phyloP scores from a whole-genome alignment of 192 early-diverging fungal genomes.

The Pilaira anomala region DNA sequence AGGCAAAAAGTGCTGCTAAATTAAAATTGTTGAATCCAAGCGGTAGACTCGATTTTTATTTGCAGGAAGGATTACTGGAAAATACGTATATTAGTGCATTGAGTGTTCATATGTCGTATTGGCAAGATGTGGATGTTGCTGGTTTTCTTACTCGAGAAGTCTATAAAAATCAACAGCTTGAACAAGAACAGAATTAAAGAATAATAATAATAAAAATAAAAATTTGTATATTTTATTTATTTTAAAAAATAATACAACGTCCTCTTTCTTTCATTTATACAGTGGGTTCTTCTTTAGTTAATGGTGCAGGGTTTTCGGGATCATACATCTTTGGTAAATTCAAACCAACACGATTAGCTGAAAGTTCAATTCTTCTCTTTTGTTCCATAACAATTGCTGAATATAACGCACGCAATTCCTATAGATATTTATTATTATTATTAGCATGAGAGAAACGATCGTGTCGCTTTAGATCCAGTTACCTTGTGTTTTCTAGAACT shows the following conservation, averaged over 20 bases:
- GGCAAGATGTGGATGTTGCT: slow-evolving; percentile 36
- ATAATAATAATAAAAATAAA: no score
- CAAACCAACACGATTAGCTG: slow-evolving; percentile 35
- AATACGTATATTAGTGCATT: slow-evolving; percentile 43
- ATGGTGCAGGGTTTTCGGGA: slow-evolving; percentile 17
- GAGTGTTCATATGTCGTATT: slow-evolving; percentile 37
- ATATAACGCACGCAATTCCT: slow-evolving; percentile 31
- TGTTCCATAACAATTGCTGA: slow-evolving; percentile 32
- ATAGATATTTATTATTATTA: background rate
- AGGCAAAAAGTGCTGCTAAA: slow-evolving; percentile 33
- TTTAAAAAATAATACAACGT: no score
- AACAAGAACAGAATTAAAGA: no score
- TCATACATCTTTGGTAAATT: slow-evolving; percentile 32
- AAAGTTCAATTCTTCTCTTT: slow-evolving; percentile 35
- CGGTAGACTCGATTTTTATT: slow-evolving; percentile 50
- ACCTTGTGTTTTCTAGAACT: slow-evolving; percentile 36
- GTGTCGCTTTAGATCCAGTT: background rate
- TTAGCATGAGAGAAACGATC: background rate
- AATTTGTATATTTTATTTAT: no score
- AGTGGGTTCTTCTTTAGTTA: slow-evolving; percentile 3
- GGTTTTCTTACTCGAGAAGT: slow-evolving; percentile 31
- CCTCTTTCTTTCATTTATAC: background rate
- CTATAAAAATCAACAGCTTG: slow-evolving; percentile 11
- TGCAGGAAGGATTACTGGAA: slow-evolving; percentile 49
- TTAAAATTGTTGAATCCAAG: slow-evolving; percentile 44